Conservation (phyloP, 2,329 filamentous ascomycete species). For the Fusarium cyanostomum region DNA sequence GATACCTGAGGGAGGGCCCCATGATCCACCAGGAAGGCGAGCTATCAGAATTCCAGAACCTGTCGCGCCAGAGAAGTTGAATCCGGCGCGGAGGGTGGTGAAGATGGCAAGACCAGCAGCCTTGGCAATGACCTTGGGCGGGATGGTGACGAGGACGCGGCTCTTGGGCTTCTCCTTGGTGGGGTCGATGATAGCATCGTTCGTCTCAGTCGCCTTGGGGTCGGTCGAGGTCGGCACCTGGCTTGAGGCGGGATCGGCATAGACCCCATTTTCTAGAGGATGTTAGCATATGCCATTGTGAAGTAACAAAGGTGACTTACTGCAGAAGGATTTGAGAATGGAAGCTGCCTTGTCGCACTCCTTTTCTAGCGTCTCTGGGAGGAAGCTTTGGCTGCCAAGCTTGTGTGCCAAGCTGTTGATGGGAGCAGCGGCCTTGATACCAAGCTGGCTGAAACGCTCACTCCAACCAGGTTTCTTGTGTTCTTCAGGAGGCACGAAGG, state of each 20-base stretch:
- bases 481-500: conserved; percentile 22
- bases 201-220: conserved; percentile 43
- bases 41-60: conserved; percentile 73
- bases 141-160: conserved; percentile 63
- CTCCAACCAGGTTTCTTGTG: conserved; percentile 44
- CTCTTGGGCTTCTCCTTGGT: conserved; percentile 54
- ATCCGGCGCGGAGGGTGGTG: conserved; percentile 73
- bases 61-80: conserved; percentile 72
- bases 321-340: conserved; percentile 87
- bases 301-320: conserved; percentile 56
- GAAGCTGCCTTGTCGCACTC: conserved; percentile 91
- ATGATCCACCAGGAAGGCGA: conserved; percentile 70
- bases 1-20: conserved; percentile 86
- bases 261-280: conserved; percentile 60
- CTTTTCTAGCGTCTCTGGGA: conserved; percentile 85
- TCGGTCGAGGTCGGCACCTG: conserved; percentile 46
- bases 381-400: conserved; percentile 84
- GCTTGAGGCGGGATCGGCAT: conserved; percentile 50
- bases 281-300: not conserved
- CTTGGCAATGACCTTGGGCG: conserved; percentile 68
- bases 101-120: conserved; percentile 77
- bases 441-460: conserved; percentile 45
- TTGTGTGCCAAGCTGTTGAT: conserved; percentile 86
- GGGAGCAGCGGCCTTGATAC: conserved; percentile 68
- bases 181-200: conserved; percentile 44